phyloP scores from a whole-genome alignment of 2,329 filamentous ascomycete genomes.

The Ophiosphaerella korrae region DNA sequence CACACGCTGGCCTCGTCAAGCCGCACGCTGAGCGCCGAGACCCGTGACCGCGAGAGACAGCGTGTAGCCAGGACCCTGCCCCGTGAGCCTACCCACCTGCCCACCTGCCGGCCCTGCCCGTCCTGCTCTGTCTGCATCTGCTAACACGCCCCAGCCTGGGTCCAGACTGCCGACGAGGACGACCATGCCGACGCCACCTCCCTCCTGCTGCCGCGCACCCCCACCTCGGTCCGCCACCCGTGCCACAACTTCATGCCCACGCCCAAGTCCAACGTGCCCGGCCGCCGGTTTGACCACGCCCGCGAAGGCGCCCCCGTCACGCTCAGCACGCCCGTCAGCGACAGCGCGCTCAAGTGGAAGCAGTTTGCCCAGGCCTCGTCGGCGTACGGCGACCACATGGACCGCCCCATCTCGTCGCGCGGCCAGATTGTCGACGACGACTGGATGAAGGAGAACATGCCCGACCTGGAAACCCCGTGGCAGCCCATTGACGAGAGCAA shows the following conservation, averaged over 20 bases:
- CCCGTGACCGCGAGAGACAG: conserved; percentile 38
- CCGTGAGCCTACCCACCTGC: conserved; percentile 21
- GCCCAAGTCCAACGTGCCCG: conserved; percentile 45
- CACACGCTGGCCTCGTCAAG: conserved; percentile 45
- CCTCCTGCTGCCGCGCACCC: conserved; percentile 43
- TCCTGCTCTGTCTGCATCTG: not conserved
- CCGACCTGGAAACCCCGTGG: conserved; percentile 57
- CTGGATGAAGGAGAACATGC: conserved; percentile 57
- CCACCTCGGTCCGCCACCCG: conserved; percentile 39
- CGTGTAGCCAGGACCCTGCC: conserved; percentile 44
- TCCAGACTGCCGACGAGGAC: conserved; percentile 45
- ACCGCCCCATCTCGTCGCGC: conserved; percentile 33
- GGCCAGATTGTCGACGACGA: conserved; percentile 48
- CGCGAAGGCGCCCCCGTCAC: conserved; percentile 46
- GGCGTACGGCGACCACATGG: conserved; percentile 27
- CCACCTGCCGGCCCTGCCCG: no score
- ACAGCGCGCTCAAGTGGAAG: conserved; percentile 47
- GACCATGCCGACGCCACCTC: conserved; percentile 38
- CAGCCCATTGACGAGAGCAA: conserved; percentile 60
- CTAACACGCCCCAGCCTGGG: conserved; percentile 37
- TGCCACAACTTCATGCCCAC: conserved; percentile 47
- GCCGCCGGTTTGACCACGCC: conserved; percentile 47
- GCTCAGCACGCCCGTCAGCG: conserved; percentile 39
- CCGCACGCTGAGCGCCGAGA: conserved; percentile 35
- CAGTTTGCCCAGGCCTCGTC: conserved; percentile 42